Conservation (phyloP, 2,329 filamentous ascomycete genomes). For the Sarocladium brachiariae region DNA sequence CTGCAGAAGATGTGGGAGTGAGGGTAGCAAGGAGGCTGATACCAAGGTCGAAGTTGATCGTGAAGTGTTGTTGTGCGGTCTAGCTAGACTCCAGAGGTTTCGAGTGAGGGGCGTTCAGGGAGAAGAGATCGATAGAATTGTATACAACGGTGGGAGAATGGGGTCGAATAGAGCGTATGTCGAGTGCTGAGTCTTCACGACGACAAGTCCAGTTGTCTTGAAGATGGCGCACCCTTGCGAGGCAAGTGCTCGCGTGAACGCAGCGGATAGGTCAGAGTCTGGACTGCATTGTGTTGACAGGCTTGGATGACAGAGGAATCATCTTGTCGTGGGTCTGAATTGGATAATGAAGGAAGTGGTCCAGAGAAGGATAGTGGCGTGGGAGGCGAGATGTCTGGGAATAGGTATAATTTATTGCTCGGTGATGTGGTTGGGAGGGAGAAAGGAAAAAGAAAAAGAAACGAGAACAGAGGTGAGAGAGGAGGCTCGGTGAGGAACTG, state of each 20-base stretch:
- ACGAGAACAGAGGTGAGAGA: not conserved
- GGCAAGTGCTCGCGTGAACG: conserved; percentile 10
- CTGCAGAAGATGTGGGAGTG: not conserved
- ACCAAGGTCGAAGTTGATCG: not conserved
- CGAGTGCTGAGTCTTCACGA: not conserved
- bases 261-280: conserved; percentile 3
- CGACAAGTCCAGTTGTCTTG: not conserved
- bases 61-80: not conserved
- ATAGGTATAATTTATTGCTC: not conserved
- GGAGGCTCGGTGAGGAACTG: conserved; percentile 8
- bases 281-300: conserved; percentile 7
- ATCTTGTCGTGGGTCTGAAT: not conserved
- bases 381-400: not conserved
- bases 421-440: not conserved
- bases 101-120: not conserved
- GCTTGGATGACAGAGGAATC: conserved; percentile 4
- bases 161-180: not conserved
- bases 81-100: not conserved
- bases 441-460: not conserved
- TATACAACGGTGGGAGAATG: not conserved
- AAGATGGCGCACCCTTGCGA: not conserved
- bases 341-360: not conserved
- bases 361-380: conserved; percentile 1
- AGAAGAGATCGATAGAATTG: too few relatives aligned
- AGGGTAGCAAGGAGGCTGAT: not conserved